Conservation (phyloP, 1,284 basidiomycete species). For the Blastosporella zonata region DNA sequence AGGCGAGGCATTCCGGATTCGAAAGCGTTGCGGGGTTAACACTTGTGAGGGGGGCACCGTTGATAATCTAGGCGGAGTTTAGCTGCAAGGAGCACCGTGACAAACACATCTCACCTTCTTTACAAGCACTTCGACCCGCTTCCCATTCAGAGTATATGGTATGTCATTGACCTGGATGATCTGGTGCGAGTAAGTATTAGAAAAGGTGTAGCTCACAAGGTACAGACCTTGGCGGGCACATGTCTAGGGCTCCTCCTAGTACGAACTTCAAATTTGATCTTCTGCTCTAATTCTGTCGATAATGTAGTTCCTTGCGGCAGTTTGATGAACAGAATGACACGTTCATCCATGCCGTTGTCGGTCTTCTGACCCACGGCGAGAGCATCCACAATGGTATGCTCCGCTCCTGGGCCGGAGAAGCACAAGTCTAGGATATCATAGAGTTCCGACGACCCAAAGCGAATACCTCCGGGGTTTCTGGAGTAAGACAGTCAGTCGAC, state of each 20-base stretch:
- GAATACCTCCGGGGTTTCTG: constrained; percentile 81
- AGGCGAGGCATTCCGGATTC: constrained; percentile 72
- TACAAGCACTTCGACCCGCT: constrained; percentile 81
- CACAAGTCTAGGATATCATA: constrained; percentile 78
- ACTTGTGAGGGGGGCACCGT: constrained; percentile 66
- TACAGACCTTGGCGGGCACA: constrained; percentile 64
- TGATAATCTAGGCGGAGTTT: constrained; percentile 59
- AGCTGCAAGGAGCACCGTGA: constrained; percentile 10
- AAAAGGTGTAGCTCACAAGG: constrained; percentile 7
- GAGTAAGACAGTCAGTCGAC: constrained; percentile 18
- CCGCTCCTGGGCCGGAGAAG: constrained; percentile 44
- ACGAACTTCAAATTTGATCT: constrained; percentile 65
- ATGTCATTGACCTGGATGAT: constrained; percentile 72
- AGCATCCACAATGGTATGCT: constrained; percentile 60
- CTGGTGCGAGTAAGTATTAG: constrained; percentile 29
- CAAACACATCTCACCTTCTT: constrained; percentile 58
- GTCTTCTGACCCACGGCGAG: constrained; percentile 77
- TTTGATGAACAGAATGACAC: constrained; percentile 82
- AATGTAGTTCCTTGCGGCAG: constrained; percentile 52
- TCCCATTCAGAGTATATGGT: constrained; percentile 85
- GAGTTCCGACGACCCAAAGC: constrained; percentile 84
- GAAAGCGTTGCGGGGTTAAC: constrained; percentile 77
- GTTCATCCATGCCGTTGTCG: constrained; percentile 71
- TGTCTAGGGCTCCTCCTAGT: constrained; percentile 68
- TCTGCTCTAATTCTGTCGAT: constrained; percentile 50